Base-by-base conservation (phyloP, 2,329 filamentous ascomycete species). In the Sporothrix sp. region DNA sequence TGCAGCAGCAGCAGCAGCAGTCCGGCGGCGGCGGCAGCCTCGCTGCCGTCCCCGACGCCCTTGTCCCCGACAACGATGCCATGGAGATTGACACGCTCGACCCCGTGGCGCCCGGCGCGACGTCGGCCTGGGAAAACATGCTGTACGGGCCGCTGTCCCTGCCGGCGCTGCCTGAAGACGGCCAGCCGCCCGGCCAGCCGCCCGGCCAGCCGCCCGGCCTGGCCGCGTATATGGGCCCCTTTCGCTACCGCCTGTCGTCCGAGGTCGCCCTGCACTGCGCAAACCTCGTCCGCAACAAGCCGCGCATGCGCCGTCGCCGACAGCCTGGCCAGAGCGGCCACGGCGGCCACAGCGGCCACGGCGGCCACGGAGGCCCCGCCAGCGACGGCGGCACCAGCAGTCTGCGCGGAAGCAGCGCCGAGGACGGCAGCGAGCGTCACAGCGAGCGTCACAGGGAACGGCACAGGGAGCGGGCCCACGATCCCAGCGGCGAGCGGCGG, bases 221-320 rank as follows among this genome's bases (percentile, higher is more conserved):
- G 33, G 55, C 56, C 35, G 62, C 59, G 48, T 25, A 48, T 39
- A 30, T n/a, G 32, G 48, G 59, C 4, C 50, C 57, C 10, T 56
- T 65, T 36, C 59, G 56, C 2, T 62, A 61, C 40, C 59, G 56
- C 4, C 53, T 60, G 21, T 62, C 64, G 7, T 57, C 58, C 3
- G 65, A 66, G 18, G 60, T 58, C 16, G 64, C 63, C 2, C 37
- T 63, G 48, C 59, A 61, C 23, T 66, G 63, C 48, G 53, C 57
- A 7, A 65, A 65, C 23, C 58, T 66, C 25, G 63, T 67, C 28
- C 58, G 57, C 35, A 65, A 53, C 51, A 59, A 56, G 35, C 64
- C 63, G n/a, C 60, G 64, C 20, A 67, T 67, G 65, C 61, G 64
- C 8, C 63, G 58, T 53, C 58, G 64, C 43, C 56, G 30, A 32